Conservation (phyloP, 768 basidiomycete genomes). For the Phaeotremella fagi region DNA sequence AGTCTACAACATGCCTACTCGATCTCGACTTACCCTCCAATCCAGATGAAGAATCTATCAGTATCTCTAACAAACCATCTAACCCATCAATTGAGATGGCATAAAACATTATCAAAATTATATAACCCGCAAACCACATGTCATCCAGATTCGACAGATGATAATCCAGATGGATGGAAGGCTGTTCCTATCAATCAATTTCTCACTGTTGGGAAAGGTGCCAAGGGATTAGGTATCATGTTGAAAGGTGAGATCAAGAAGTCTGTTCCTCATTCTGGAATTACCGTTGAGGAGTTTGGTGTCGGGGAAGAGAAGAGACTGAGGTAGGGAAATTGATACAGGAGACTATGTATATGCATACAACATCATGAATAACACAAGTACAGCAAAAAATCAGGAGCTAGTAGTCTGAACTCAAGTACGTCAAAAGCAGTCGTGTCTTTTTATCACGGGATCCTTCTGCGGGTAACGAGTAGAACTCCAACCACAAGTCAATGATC, state of each 20-base stretch:
- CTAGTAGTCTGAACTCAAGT: too few species aligned
- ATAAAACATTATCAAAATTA: constrained; percentile 35
- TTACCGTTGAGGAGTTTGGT: constrained; percentile 31
- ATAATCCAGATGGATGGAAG: neutral
- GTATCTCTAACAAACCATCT: constrained; percentile 33
- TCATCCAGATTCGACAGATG: too few species aligned
- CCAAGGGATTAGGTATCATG: constrained; percentile 42
- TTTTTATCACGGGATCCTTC: too few species aligned
- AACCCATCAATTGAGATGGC: constrained; percentile 40
- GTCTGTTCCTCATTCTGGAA: constrained; percentile 16
- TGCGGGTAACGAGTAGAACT: too few species aligned
- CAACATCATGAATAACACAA: too few species aligned
- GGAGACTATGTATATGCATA: too few species aligned
- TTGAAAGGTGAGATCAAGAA: constrained; percentile 36
- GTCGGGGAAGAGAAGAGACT: constrained; percentile 7
- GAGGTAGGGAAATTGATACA: neutral
- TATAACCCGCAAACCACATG: constrained; percentile 18
- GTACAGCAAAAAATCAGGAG: too few species aligned
- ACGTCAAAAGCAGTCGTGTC: too few species aligned
- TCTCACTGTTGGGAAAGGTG: constrained; percentile 41
- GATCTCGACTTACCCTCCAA: neutral
- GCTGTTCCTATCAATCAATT: constrained; percentile 15
- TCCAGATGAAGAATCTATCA: constrained; percentile 22
- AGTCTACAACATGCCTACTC: neutral
- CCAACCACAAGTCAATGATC: too few species aligned